Evolutionary conservation across 805 yeast species (phyloP).

Genomic region (Yamadazyma ubonensis): DNA sequence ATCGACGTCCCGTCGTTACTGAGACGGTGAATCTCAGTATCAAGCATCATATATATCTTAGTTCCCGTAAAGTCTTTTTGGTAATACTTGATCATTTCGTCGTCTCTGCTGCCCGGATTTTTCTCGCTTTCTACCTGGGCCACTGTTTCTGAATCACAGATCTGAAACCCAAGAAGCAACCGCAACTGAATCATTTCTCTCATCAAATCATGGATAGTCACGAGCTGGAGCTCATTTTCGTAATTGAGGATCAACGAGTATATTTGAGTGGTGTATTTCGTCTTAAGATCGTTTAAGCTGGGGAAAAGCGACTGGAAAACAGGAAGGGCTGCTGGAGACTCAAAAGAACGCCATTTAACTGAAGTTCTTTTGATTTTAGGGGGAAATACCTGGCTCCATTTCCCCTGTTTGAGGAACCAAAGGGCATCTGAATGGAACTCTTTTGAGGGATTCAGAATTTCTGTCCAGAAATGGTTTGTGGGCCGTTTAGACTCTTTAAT

Average conservation of each 20-base stretch:
- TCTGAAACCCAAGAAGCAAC: conserved; percentile 84
- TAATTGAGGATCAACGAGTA: conserved; percentile 73
- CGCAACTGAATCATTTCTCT: conserved; percentile 86
- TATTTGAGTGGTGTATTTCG: conserved; percentile 75
- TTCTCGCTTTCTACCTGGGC: conserved; percentile 62
- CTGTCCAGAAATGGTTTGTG: conserved; percentile 29
- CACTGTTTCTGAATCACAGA: conserved; percentile 73
- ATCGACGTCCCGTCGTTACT: conserved; percentile 71
- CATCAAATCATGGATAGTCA: conserved; percentile 57
- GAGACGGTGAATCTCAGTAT: conserved; percentile 83
- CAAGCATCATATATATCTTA: conserved; percentile 71
- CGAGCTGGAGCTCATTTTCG: conserved; percentile 51
- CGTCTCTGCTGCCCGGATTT: conserved; percentile 54
- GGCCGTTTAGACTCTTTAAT: background rate
- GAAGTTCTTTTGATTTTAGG: conserved; percentile 59
- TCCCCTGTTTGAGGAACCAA: conserved; percentile 62
- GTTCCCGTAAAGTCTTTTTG: conserved; percentile 52
- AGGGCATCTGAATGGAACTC: conserved; percentile 55
- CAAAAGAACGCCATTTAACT: conserved; percentile 90
- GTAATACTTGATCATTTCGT: conserved; percentile 55
- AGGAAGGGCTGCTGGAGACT: conserved; percentile 93
- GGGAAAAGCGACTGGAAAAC: conserved; percentile 80
- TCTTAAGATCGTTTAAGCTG: conserved; percentile 59
- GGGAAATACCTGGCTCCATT: conserved; percentile 93
- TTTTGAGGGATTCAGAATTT: conserved; percentile 67